Percentiles rank a stretch among this genome's conserved stretches.
phyloP scores from a whole-genome alignment of 2,329 filamentous ascomycete genomes.

The Diaporthe ilicicola region DNA sequence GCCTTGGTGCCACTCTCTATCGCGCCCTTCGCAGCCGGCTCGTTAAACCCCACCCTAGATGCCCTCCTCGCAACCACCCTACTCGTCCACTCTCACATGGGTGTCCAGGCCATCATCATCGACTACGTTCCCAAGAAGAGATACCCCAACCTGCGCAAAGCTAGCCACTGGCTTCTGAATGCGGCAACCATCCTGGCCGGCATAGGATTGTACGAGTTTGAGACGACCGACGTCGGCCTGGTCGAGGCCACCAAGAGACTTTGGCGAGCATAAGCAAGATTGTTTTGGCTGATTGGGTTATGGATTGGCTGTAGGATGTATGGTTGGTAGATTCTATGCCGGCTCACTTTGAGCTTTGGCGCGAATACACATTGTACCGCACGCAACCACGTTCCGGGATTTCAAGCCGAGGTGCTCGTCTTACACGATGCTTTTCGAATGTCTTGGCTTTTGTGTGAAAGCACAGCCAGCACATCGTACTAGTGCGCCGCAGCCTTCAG shows the following conservation, averaged over 20 bases:
- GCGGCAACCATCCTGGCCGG: constrained; percentile 81
- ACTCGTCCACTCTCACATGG: constrained; percentile 93
- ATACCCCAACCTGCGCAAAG: constrained; percentile 72
- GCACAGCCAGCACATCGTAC: not conserved
- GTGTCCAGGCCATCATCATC: constrained; percentile 88
- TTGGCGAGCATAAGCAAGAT: constrained; percentile 75
- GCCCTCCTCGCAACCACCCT: constrained; percentile 83
- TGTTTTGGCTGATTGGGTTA: not conserved
- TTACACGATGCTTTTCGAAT: not conserved
- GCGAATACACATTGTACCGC: not conserved
- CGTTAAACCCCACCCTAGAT: constrained; percentile 88
- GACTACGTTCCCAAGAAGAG: constrained; percentile 86
- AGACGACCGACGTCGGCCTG: constrained; percentile 97
- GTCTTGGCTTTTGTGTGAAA: not conserved
- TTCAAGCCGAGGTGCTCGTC: not conserved
- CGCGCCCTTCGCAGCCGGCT: constrained; percentile 90
- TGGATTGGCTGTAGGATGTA: not conserved
- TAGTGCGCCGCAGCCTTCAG: too few relatives aligned
- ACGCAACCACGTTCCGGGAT: not conserved
- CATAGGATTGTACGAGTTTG: constrained; percentile 95
- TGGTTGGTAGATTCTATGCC: not conserved
- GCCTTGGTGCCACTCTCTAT: constrained; percentile 87
- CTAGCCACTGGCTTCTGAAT: constrained; percentile 82
- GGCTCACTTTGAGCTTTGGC: not conserved
- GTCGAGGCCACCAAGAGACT: constrained; percentile 89